Evolutionary conservation across 2,329 filamentous ascomycete genomes (phyloP), one percentile per base, ranked within the genome.

Genomic region (Xylariaceae sp.): DNA sequence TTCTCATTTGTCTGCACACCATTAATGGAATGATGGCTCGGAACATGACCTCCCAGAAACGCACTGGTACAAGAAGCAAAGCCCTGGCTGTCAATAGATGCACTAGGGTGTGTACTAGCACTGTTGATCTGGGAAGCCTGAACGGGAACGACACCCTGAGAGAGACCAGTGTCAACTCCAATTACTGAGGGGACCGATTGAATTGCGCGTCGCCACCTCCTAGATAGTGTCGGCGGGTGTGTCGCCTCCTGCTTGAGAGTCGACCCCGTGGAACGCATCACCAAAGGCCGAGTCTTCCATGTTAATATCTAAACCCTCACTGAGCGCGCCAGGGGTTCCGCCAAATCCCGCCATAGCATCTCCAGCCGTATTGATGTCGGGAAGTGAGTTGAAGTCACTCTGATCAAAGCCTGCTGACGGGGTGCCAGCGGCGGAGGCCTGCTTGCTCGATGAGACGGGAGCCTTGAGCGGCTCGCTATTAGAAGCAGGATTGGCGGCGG

Each of bases 201-300:
- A 26, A 26, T 26, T 26, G n/a, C 11, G 22, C 6, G 6, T 26
- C 11, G 22, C 22, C 22, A 26, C 11, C 22, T 26, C 6, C 22
- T 26, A 26, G 22, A 26, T 26, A 11, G 22, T 26, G 11, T 26
- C 22, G 11, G 22, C 22, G 22, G 22, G 22, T 26, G 22, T 26
- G 22, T 26, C 22, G 22, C 22, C 22, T 26, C 22, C 22, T 6
- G 22, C 11, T 26, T 26, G 22, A 26, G 22, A 26, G 16, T 71
- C 73, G 11, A 81, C 75, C 4, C 76, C 79, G 53, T 89, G 85
- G 64, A 91, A 88, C 1, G 87, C 87, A 53, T 93, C 86, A 3
- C 86, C 87, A 66, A 93, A 93, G 1, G 86, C 87, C 28, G 83
- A 88, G 56, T 32, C 85, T 48, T 83, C 84, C 67, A 83, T 76